Evolutionary conservation across 176 grass and related monocot species (phyloP).

Genomic region (Triticum dicoccoides): DNA sequence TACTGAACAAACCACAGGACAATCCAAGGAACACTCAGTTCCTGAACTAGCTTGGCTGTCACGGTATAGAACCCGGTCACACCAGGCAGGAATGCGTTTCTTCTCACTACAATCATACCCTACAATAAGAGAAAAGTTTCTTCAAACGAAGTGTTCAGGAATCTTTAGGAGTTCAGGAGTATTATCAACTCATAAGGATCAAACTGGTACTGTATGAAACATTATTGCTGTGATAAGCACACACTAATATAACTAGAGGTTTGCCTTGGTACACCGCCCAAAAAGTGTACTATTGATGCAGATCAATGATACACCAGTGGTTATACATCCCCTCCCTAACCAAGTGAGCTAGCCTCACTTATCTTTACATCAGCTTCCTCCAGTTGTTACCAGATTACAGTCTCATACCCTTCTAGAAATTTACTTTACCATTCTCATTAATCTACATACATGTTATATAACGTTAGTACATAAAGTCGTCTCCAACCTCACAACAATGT

Average conservation of each 20-base stretch:
- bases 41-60: conserved; percentile 59
- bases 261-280: not conserved
- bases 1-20: conserved; percentile 81
- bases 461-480: too few relatives aligned
- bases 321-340: not conserved
- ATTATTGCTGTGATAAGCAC: not conserved
- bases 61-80: conserved; percentile 86
- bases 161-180: not conserved
- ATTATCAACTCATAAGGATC: conserved; percentile 2
- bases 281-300: not conserved
- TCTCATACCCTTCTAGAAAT: too few relatives aligned
- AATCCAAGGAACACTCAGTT: conserved; percentile 57
- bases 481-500: too few relatives aligned
- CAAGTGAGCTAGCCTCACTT: not conserved
- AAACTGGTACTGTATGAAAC: not conserved
- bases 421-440: too few relatives aligned
- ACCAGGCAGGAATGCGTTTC: conserved; percentile 95
- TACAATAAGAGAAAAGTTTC: conserved; percentile 27
- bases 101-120: conserved; percentile 94
- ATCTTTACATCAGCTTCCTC: not conserved
- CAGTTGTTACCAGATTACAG: too few relatives aligned
- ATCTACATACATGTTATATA: too few relatives aligned
- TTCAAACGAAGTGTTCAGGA: not conserved
- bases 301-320: not conserved
- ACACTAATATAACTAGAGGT: not conserved